Conservation (phyloP, 306 rosid species). For the Cicer chorassanicum region DNA sequence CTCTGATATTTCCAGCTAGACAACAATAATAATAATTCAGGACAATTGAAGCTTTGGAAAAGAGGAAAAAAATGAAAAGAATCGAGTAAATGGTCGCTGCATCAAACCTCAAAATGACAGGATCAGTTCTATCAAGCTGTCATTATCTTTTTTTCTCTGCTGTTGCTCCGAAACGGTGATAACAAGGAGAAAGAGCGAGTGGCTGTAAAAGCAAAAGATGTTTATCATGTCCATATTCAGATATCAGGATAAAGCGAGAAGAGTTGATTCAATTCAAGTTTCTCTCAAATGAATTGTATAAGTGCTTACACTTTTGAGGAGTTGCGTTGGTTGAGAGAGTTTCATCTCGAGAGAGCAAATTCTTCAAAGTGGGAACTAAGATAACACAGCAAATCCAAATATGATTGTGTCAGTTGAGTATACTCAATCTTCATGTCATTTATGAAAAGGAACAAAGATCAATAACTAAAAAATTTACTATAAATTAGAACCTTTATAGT, state of each 20-base stretch:
- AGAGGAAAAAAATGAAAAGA: constrained; percentile 18
- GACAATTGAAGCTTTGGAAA: neutral
- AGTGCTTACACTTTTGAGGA: constrained; percentile 73
- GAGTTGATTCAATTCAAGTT: constrained; percentile 29
- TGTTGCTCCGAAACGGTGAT: constrained; percentile 83
- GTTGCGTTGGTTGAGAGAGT: constrained; percentile 57
- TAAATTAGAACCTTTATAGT: neutral
- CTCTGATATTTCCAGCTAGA: constrained; percentile 32
- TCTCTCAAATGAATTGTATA: neutral
- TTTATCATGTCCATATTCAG: constrained; percentile 17
- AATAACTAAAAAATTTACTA: neutral
- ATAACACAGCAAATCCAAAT: constrained; percentile 37
- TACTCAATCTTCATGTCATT: neutral
- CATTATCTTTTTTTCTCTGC: constrained; percentile 67
- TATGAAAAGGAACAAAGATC: neutral
- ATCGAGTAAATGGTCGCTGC: constrained; percentile 19
- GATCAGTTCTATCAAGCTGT: constrained; percentile 46
- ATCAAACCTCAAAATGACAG: constrained; percentile 26
- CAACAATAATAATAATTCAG: neutral
- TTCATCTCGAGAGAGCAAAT: constrained; percentile 76
- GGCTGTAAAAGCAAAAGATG: constrained; percentile 57
- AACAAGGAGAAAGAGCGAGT: constrained; percentile 85
- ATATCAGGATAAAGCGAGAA: constrained; percentile 10
- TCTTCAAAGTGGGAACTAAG: constrained; percentile 73
- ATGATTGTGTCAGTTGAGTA: constrained; percentile 43